A percentile compares a stretch with the other conserved stretches of the same genome.
These are phyloP conservation scores for Chrysosporium keratinophilum DNA, from an alignment of 2,329 filamentous ascomycete species.

Conservation along the genomic window DNA sequence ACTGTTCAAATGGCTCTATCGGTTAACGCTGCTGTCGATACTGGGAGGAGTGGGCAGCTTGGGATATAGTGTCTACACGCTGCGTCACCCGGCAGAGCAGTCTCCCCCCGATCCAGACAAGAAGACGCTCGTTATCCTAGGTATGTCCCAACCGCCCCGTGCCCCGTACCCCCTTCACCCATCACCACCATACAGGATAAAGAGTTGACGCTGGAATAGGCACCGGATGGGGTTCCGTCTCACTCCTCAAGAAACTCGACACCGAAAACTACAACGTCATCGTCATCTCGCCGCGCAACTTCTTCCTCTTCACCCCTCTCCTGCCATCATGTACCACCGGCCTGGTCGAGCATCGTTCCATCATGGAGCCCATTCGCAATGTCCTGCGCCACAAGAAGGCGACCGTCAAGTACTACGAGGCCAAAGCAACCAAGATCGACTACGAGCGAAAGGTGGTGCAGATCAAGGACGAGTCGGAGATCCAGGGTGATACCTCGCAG, in stretches of 20 bases:
- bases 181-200: too few species aligned
- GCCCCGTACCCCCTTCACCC: too few species aligned
- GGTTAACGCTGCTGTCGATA: slow-evolving; percentile 65
- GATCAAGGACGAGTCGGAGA: slow-evolving; percentile 84
- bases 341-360: slow-evolving; percentile 95
- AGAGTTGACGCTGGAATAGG: slow-evolving; percentile 44
- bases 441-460: slow-evolving; percentile 78
- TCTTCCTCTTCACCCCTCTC: slow-evolving; percentile 98
- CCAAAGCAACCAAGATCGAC: slow-evolving; percentile 91
- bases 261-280: slow-evolving; percentile 98
- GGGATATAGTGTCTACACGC: slow-evolving; percentile 70
- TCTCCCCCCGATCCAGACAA: slow-evolving; percentile 68
- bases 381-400: slow-evolving; percentile 93
- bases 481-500: slow-evolving; percentile 70
- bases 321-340: slow-evolving; percentile 96
- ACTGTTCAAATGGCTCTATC: slow-evolving; percentile 70
- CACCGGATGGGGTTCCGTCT: slow-evolving; percentile 92
- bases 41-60: slow-evolving; percentile 61
- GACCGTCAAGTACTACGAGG: slow-evolving; percentile 93
- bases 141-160: too few species aligned
- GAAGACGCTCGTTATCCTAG: slow-evolving; percentile 94
- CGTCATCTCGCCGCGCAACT: slow-evolving; percentile 95
- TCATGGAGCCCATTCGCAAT: slow-evolving; percentile 97
- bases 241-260: slow-evolving; percentile 95
- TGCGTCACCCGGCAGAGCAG: slow-evolving; percentile 74